Evolutionary conservation across 768 basidiomycete genomes (phyloP), one percentile per base, ranked within the genome.

Genomic region (Auricularia sp.): DNA sequence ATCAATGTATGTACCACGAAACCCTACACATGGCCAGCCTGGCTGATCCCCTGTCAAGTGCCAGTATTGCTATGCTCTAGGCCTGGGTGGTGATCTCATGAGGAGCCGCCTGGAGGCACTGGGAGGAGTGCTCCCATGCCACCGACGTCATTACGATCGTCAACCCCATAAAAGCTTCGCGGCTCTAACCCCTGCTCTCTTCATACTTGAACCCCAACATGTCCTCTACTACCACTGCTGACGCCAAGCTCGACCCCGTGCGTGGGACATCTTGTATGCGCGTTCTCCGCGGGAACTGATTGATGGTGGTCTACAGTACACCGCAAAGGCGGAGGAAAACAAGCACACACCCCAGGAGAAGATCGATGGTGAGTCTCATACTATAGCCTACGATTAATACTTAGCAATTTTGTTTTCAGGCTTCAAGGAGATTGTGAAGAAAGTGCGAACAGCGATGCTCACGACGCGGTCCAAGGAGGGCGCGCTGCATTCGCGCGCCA

Each of bases 401-500:
- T 8, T 16, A 62, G 33, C 36, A 58, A 63, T 23, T 10, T 10
- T 64, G 34, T 64, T 11, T 16, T 42, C 61, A 88, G 87, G 80
- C 62, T 80, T 92, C 36, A 84, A 87, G 66, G 77, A 77, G 33
- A 83, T 93, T 64, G 72, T 92, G 63, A 81, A 84, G 64, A 75
- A 77, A 1, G 84, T 86, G 8, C 79, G 83, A 69, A 85, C 82
- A 0, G 88, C 87, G 62, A 91, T 93, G 87, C 76, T 94, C 21
- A 88, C 89, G 10, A 91, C 90, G 14, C 86, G 87, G 43, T 80
- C 84, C 18, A 71, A 80, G 14, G 78, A 83, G 63, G 91, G 90
- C 0, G 77, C 82, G 53, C 74, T 95, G 23, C 92, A 94, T 73
- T 84, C 90, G 7, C 83, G 92, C 64, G 87, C 87, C 33, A 94